These are phyloP conservation scores for Artemisia argyi DNA, from an alignment of 129 eudicot genomes.

Conservation along the genomic window DNA sequence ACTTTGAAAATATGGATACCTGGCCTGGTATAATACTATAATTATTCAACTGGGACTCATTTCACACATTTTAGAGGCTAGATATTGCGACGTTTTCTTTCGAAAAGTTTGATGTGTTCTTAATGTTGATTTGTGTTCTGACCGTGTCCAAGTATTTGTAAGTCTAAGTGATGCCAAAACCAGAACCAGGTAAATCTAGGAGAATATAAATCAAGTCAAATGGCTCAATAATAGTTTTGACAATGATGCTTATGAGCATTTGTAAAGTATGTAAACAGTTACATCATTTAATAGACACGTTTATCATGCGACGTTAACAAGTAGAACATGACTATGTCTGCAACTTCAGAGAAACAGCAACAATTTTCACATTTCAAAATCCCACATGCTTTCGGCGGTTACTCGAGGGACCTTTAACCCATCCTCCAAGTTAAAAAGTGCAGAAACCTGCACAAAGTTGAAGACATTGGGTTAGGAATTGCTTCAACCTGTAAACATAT, in stretches of 20 bases:
- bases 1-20: no score
- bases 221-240: slow-evolving; percentile 32
- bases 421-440: slow-evolving; percentile 61
- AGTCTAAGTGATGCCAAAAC: not conserved
- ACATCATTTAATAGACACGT: slow-evolving; percentile 26
- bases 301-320: slow-evolving; percentile 26
- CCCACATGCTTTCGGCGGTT: slow-evolving; percentile 82
- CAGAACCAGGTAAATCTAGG: not conserved
- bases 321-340: slow-evolving; percentile 12
- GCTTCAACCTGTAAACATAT: not conserved
- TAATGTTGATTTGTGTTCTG: not conserved
- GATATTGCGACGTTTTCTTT: no score
- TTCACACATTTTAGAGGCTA: no score
- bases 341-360: slow-evolving; percentile 1
- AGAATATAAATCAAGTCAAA: slow-evolving; percentile 23
- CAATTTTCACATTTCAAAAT: slow-evolving; percentile 65
- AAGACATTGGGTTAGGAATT: not conserved
- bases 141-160: no score
- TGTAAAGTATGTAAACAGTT: slow-evolving; percentile 25
- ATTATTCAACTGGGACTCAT: no score
- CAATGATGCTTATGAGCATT: slow-evolving; percentile 26
- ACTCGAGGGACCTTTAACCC: slow-evolving; percentile 59
- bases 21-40: no score
- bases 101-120: no score
- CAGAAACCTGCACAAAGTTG: slow-evolving; percentile 48